Conservation (phyloP, 2,329 filamentous ascomycete species). For the Blastomyces parvus region DNA sequence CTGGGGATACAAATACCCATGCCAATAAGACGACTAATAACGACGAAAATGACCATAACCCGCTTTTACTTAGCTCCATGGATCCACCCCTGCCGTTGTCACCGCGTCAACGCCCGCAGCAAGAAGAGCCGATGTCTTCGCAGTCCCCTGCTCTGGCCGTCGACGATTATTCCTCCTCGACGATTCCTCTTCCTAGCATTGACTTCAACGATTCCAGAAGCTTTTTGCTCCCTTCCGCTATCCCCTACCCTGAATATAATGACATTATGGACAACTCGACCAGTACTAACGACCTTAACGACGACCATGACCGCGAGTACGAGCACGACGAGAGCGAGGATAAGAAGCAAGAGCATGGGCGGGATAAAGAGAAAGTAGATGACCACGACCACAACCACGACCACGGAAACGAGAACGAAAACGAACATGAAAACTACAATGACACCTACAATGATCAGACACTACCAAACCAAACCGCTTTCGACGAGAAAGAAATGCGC, state of each 20-base stretch:
- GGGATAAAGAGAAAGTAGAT: slow-evolving; percentile 20
- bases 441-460: slow-evolving; percentile 8
- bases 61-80: neutral
- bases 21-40: neutral
- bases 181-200: neutral
- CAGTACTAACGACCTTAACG: slow-evolving; percentile 9
- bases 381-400: slow-evolving; percentile 21
- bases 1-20: neutral
- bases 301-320: slow-evolving; percentile 8
- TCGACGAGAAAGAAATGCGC: slow-evolving; percentile 52
- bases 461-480: slow-evolving; percentile 31
- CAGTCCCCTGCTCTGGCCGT: neutral
- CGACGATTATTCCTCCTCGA: slow-evolving; percentile 1
- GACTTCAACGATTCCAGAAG: slow-evolving; percentile 3
- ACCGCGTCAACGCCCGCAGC: slow-evolving; percentile 1
- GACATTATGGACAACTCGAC: slow-evolving; percentile 9
- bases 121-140: neutral
- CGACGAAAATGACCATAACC: neutral
- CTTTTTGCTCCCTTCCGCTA: slow-evolving; percentile 11
- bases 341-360: slow-evolving; percentile 11
- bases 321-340: neutral
- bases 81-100: slow-evolving; percentile 2
- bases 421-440: neutral
- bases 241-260: neutral
- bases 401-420: slow-evolving; percentile 8